These are phyloP conservation scores for Tylopilus rubrobrunneus DNA, from an alignment of 768 basidiomycete genomes.

Conservation along the genomic window DNA sequence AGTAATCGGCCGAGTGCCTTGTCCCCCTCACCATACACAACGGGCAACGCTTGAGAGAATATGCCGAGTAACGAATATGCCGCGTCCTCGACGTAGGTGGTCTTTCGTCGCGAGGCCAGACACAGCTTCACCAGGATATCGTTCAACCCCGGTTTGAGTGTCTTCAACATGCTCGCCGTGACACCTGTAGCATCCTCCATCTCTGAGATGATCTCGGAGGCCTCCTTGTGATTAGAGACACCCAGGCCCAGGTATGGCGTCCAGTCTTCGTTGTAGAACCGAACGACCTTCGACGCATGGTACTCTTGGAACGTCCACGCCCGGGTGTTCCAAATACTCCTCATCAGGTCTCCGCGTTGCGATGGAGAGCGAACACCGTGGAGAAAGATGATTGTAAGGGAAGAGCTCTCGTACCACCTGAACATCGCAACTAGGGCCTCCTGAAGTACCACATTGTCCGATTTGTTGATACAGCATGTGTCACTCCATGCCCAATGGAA, in stretches of 20 bases:
- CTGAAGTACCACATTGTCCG: neutral
- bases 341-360: neutral
- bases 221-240: conserved; percentile 1
- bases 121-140: conserved; percentile 12
- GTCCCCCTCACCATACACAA: conserved; percentile 10
- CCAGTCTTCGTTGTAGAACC: neutral
- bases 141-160: conserved; percentile 1
- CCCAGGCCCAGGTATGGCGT: neutral
- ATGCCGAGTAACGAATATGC: conserved; percentile 12
- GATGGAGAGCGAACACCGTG: neutral
- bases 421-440: conserved; percentile 7
- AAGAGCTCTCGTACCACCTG: conserved; percentile 8
- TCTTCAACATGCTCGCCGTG: neutral
- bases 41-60: neutral
- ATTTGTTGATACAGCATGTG: neutral
- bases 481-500: neutral
- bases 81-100: conserved; percentile 7
- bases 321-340: neutral
- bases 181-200: conserved; percentile 7
- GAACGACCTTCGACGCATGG: conserved; percentile 5
- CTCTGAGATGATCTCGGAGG: conserved; percentile 1
- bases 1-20: neutral
- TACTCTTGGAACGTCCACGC: neutral
- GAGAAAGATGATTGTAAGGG: neutral
- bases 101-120: conserved; percentile 7